These are phyloP conservation scores for Boletus insuetus DNA, from an alignment of 768 basidiomycete species.

Conservation along the genomic window DNA sequence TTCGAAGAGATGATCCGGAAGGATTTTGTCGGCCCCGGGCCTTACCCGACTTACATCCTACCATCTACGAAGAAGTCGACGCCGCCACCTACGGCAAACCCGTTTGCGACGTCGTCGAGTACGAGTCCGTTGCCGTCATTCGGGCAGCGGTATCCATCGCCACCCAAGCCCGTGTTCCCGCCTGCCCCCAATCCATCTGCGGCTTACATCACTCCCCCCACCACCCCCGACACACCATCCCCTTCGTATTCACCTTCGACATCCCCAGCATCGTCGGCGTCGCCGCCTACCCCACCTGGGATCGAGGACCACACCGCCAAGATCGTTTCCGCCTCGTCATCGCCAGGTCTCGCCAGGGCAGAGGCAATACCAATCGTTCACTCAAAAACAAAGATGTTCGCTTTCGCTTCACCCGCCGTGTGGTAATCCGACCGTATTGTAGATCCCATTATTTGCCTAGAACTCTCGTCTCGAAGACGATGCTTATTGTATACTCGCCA, in stretches of 20 bases:
- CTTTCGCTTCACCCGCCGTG: constrained; percentile 55
- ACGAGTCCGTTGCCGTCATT: constrained; percentile 29
- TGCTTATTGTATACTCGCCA: constrained; percentile 22
- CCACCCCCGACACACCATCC: constrained; percentile 54
- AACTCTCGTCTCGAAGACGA: constrained; percentile 31
- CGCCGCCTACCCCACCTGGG: constrained; percentile 56
- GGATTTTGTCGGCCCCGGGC: constrained; percentile 56
- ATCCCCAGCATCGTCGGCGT: constrained; percentile 60
- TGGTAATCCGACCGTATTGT: constrained; percentile 46
- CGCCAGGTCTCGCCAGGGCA: constrained; percentile 25
- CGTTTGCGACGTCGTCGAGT: constrained; percentile 32
- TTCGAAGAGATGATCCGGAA: constrained; percentile 60
- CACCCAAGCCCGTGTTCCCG: constrained; percentile 28
- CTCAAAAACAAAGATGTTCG: constrained; percentile 59
- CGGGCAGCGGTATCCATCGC: constrained; percentile 31
- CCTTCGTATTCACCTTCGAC: constrained; percentile 49
- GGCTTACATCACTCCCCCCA: constrained; percentile 28
- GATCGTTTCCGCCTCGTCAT: constrained; percentile 43
- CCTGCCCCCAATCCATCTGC: constrained; percentile 12
- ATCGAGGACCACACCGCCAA: constrained; percentile 50
- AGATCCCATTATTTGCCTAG: constrained; percentile 22
- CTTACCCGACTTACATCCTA: constrained; percentile 63
- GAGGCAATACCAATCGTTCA: constrained; percentile 31
- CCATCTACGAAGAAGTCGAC: constrained; percentile 62
- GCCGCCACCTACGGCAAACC: constrained; percentile 32